Conservation (phyloP, 192 early-diverging fungal genomes). For the Diversispora eburnea region DNA sequence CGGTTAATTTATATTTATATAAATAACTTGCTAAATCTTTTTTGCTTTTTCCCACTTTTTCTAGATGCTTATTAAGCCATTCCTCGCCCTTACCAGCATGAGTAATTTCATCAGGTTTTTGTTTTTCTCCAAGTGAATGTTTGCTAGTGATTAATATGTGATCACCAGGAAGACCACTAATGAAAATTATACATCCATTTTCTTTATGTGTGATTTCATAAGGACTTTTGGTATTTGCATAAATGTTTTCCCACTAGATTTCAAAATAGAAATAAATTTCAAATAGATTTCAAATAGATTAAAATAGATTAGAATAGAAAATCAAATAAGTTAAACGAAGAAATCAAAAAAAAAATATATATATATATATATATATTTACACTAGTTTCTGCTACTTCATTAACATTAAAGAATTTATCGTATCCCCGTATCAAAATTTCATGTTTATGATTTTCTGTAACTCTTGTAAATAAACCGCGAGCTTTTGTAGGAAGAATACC, state of each 20-base stretch:
- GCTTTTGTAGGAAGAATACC: conserved; percentile 68
- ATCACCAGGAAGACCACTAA: conserved; percentile 50
- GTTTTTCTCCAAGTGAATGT: conserved; percentile 56
- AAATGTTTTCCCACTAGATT: conserved; percentile 54
- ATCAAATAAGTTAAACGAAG: background rate
- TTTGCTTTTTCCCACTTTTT: conserved; percentile 45
- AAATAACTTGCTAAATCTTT: conserved; percentile 75
- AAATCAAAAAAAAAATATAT: background rate
- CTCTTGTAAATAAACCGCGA: conserved; percentile 75
- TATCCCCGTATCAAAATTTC: conserved; percentile 84
- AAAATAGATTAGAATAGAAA: conserved; percentile 23
- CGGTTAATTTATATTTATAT: conserved; percentile 68
- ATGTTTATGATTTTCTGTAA: conserved; percentile 33
- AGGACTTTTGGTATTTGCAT: conserved; percentile 66
- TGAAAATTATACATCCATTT: conserved; percentile 94
- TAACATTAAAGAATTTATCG: conserved; percentile 95
- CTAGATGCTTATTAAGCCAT: conserved; percentile 73
- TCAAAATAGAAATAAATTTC: background rate
- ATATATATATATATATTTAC: no score
- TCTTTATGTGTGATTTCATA: conserved; percentile 95
- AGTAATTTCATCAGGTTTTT: conserved; percentile 22
- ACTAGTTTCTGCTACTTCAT: conserved; percentile 56
- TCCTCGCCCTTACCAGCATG: conserved; percentile 64
- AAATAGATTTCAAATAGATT: conserved; percentile 27
- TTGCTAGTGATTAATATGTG: conserved; percentile 85